These are phyloP conservation scores for Phytophthora citricola DNA, from an alignment of 352 stramenopile genomes.

Conservation along the genomic window DNA sequence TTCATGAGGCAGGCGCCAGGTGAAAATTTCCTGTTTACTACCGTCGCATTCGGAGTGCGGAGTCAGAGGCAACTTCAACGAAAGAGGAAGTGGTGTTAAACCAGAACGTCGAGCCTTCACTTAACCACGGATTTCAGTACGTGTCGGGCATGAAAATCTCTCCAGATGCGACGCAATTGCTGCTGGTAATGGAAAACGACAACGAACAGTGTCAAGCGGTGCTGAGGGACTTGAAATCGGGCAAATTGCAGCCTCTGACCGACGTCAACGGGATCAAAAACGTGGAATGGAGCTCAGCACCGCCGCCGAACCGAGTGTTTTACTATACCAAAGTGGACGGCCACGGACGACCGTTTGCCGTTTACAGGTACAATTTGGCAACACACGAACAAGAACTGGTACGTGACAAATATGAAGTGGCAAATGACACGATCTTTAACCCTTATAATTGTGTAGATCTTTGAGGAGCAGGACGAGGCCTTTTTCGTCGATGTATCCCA, in stretches of 20 bases:
- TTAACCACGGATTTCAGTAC: constrained; percentile 74
- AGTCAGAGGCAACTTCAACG: constrained; percentile 18
- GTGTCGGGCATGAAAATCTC: constrained; percentile 83
- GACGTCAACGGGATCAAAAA: constrained; percentile 65
- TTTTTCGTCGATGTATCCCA: constrained; percentile 88
- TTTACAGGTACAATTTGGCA: constrained; percentile 70
- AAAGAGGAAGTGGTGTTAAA: constrained; percentile 73
- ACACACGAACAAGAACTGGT: constrained; percentile 62
- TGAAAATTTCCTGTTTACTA: constrained; percentile 86
- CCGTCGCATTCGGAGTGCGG: constrained; percentile 42
- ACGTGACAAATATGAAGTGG: constrained; percentile 29
- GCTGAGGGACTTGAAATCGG: constrained; percentile 46
- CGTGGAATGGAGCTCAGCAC: constrained; percentile 63
- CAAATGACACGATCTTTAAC: constrained; percentile 5
- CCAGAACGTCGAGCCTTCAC: constrained; percentile 68
- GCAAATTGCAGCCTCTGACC: constrained; percentile 40
- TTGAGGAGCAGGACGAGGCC: constrained; percentile 74
- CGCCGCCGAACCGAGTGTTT: constrained; percentile 39
- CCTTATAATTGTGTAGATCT: constrained; percentile 49
- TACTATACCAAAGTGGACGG: constrained; percentile 83
- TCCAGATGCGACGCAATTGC: constrained; percentile 58
- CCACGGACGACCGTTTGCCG: constrained; percentile 62
- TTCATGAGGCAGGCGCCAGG: constrained; percentile 65
- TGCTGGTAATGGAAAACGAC: constrained; percentile 78
- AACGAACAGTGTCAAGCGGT: constrained; percentile 66